Evolutionary conservation across 306 rosid genomes (phyloP).

Genomic region (Castanopsis chinensis): DNA sequence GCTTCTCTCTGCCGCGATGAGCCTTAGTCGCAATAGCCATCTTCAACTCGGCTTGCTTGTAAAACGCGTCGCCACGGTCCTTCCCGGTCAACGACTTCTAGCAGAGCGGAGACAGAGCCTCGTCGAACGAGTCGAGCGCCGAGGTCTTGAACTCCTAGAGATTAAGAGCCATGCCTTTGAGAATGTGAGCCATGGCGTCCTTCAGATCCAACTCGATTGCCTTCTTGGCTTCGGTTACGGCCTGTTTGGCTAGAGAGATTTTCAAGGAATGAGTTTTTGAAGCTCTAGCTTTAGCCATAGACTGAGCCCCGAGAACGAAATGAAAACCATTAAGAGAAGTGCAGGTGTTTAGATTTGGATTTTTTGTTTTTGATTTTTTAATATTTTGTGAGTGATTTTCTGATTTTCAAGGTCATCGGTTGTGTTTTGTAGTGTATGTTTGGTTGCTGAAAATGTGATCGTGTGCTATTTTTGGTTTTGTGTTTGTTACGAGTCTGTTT

Average conservation of each 20-base stretch:
- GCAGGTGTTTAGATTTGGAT: too few species aligned
- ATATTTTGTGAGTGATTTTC: too few species aligned
- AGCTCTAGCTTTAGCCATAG: slow-evolving; percentile 58
- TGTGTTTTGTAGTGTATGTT: too few species aligned
- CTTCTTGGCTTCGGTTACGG: slow-evolving; percentile 59
- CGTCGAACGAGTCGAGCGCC: slow-evolving; percentile 73
- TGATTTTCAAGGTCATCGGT: too few species aligned
- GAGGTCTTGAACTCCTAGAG: slow-evolving; percentile 70
- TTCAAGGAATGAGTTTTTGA: slow-evolving; percentile 34
- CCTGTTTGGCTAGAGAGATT: slow-evolving; percentile 40
- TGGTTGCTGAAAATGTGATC: too few species aligned
- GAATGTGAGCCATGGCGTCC: slow-evolving; percentile 83
- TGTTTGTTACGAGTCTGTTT: too few species aligned
- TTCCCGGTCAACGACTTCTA: slow-evolving; percentile 41
- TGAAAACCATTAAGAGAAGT: slow-evolving; percentile 38
- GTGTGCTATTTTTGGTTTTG: too few species aligned
- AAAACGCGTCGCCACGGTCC: slow-evolving; percentile 79
- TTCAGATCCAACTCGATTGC: slow-evolving; percentile 71
- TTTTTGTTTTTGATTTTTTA: too few species aligned
- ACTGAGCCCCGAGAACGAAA: slow-evolving; percentile 87
- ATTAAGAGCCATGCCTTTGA: slow-evolving; percentile 68
- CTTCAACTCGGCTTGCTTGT: slow-evolving; percentile 74
- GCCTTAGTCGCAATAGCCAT: slow-evolving; percentile 29
- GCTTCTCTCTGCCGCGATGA: slow-evolving; percentile 13
- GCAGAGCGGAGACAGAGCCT: slow-evolving; percentile 74